Evolutionary conservation across 1,284 basidiomycete genomes (phyloP).

Genomic region (Ganoderma lingzhi): DNA sequence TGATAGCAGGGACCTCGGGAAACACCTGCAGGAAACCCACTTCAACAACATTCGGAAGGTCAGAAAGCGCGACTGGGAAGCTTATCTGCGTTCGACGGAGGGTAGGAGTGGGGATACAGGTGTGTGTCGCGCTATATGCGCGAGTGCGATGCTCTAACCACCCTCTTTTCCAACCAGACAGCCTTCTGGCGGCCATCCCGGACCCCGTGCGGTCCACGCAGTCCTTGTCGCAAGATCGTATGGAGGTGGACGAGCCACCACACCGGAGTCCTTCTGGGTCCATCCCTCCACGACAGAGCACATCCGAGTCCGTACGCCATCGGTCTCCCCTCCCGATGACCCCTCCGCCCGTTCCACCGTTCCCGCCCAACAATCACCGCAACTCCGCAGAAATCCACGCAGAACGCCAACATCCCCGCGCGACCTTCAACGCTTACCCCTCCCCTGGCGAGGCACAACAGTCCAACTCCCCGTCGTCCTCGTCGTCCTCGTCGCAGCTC

Average conservation of each 20-base stretch:
- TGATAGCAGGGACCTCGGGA: constrained; percentile 18
- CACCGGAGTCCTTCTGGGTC: background rate
- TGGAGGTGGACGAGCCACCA: background rate
- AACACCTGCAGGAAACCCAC: constrained; percentile 27
- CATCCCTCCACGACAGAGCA: background rate
- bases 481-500: background rate
- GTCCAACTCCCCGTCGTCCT: background rate
- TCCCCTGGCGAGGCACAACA: background rate
- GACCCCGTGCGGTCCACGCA: background rate
- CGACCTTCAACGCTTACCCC: background rate
- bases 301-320: background rate
- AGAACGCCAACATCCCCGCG: background rate
- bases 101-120: constrained; percentile 31
- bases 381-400: background rate
- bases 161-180: constrained; percentile 10
- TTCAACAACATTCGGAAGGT: constrained; percentile 28
- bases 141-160: background rate
- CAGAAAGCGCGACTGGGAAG: constrained; percentile 23
- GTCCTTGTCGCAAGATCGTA: background rate
- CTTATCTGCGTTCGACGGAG: constrained; percentile 28
- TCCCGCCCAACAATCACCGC: constrained; percentile 12
- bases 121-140: constrained; percentile 13
- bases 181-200: constrained; percentile 13
- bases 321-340: background rate
- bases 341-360: constrained; percentile 5